A percentile compares a stretch with the other conserved stretches of the same genome.
Evolutionary conservation across 2,329 filamentous ascomycete species (phyloP).

Genomic region (Botryotinia narcissicola): DNA sequence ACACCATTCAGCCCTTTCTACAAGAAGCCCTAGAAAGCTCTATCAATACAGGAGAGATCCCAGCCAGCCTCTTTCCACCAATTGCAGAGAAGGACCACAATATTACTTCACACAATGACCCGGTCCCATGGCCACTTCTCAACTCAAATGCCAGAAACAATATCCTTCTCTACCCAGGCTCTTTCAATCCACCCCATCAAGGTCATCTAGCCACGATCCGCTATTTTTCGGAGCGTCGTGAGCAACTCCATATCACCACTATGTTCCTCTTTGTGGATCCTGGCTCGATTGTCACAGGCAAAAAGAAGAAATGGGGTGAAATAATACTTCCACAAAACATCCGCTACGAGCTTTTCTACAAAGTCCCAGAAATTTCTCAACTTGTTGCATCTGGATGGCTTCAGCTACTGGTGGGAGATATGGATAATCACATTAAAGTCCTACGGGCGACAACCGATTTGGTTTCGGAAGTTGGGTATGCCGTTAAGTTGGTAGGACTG

Average conservation of each 20-base stretch:
- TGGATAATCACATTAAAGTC: not conserved
- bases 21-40: not conserved
- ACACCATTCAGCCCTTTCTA: not conserved
- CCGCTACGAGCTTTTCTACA: constrained; percentile 7
- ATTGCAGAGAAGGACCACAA: accelerated
- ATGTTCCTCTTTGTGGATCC: not conserved
- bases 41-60: not conserved
- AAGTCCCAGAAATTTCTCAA: not conserved
- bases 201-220: not conserved
- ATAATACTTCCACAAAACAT: not conserved
- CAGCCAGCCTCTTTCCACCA: not conserved
- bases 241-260: not conserved
- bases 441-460: not conserved
- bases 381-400: constrained; percentile 2
- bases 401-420: not conserved
- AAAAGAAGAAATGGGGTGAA: not conserved
- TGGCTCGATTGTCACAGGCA: not conserved
- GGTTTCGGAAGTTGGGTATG: not conserved
- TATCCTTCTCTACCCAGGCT: not conserved
- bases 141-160: not conserved
- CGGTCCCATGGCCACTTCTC: not conserved
- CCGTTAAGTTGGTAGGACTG: not conserved
- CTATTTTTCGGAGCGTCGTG: not conserved
- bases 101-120: too few relatives aligned
- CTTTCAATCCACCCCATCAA: constrained; percentile 4